Evolutionary conservation across 2,329 filamentous ascomycete genomes (phyloP).

Genomic region (Ophiobolus disseminans): DNA sequence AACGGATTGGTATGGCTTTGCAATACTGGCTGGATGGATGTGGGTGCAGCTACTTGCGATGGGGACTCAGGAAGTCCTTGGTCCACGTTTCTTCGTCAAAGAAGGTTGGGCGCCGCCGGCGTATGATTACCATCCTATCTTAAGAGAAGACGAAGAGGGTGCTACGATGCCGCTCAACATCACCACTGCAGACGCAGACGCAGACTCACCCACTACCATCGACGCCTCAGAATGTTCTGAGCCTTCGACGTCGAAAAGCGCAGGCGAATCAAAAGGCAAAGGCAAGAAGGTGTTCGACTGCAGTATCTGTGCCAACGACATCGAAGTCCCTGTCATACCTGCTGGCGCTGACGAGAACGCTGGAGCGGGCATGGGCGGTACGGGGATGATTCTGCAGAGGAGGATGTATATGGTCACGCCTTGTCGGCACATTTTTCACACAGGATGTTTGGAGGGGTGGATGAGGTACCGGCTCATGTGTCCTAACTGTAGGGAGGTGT

Average conservation of each 20-base stretch:
- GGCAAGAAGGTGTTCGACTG: conserved; percentile 79
- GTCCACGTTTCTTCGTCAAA: conserved; percentile 84
- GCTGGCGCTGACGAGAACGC: conserved; percentile 47
- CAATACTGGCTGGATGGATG: conserved; percentile 75
- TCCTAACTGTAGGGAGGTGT: conserved; percentile 88
- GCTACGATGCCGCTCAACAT: conserved; percentile 77
- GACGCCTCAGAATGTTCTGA: conserved; percentile 17
- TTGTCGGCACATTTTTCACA: conserved; percentile 95
- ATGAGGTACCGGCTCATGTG: conserved; percentile 93
- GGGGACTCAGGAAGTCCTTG: conserved; percentile 82
- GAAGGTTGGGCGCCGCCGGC: conserved; percentile 71
- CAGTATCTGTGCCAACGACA: conserved; percentile 89
- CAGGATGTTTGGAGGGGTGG: conserved; percentile 90
- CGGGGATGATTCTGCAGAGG: conserved; percentile 72
- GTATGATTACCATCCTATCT: conserved; percentile 93
- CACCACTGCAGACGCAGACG: conserved; percentile 35
- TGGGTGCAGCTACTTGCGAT: conserved; percentile 85
- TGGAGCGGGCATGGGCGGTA: conserved; percentile 54
- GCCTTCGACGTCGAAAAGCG: conserved; percentile 22
- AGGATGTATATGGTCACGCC: conserved; percentile 96
- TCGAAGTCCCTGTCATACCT: conserved; percentile 84
- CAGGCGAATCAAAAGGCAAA: conserved; percentile 55
- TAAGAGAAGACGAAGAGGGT: conserved; percentile 84
- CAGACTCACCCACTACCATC: conserved; percentile 7
- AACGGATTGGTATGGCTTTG: conserved; percentile 70